Percentiles rank a stretch among this genome's conserved stretches.
Conservation (phyloP, 78 protist species). For the Cavenderia fasciculata region DNA sequence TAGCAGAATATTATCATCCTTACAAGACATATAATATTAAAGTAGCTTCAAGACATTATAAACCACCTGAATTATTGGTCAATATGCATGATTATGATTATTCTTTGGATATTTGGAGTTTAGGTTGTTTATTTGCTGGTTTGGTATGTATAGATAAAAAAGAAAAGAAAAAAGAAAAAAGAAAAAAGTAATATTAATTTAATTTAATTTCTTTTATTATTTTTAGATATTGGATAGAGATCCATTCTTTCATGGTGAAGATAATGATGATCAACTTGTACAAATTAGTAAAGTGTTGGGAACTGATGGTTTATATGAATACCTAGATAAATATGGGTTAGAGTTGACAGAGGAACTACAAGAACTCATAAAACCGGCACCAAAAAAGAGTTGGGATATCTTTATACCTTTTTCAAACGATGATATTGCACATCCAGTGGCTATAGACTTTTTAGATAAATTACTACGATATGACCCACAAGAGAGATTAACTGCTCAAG, state of each 20-base stretch:
- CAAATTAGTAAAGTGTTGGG: constrained; percentile 98
- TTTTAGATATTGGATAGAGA: constrained; percentile 94
- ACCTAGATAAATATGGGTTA: constrained; percentile 95
- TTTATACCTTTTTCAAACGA: constrained; percentile 78
- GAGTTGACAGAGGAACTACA: constrained; percentile 73
- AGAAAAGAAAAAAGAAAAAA: not conserved
- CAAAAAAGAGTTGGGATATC: constrained; percentile 53
- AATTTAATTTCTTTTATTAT: not conserved
- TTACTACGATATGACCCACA: constrained; percentile 95
- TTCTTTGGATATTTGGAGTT: constrained; percentile 98
- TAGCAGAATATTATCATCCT: constrained; percentile 99
- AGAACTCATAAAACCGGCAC: constrained; percentile 18
- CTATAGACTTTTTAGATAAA: constrained; percentile 96
- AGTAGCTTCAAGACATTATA: constrained; percentile 99
- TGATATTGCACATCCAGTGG: constrained; percentile 89
- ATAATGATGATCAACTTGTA: constrained; percentile 99
- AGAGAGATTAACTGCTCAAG: constrained; percentile 81
- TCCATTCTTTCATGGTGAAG: constrained; percentile 99
- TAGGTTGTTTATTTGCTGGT: constrained; percentile 99
- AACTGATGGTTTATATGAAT: constrained; percentile 93
- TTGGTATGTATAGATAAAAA: constrained; percentile 70
- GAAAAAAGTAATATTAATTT: not conserved
- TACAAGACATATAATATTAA: constrained; percentile 96
- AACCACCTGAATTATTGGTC: constrained; percentile 98
- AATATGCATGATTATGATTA: constrained; percentile 97